These are phyloP conservation scores for Fusarium sp. DNA, from an alignment of 2,329 filamentous ascomycete species.

Conservation along the genomic window DNA sequence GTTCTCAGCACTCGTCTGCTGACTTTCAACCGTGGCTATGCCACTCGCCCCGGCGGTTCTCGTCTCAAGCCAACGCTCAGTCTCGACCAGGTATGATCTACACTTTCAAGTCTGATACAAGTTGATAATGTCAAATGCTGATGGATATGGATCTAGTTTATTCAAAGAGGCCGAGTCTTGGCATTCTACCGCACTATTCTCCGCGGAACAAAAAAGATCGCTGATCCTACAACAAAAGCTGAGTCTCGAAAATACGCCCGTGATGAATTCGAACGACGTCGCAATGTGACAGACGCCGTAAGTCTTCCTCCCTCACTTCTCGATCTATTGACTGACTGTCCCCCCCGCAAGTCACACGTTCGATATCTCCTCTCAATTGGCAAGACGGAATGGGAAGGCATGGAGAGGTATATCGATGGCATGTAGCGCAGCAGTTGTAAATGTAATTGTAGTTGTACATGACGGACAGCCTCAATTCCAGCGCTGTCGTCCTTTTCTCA, in stretches of 20 bases:
- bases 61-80: conserved; percentile 57
- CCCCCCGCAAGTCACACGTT: conserved; percentile 62
- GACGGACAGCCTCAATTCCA: conserved; percentile 8
- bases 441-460: conserved; percentile 45
- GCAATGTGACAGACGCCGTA: conserved; percentile 66
- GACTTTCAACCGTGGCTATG: conserved; percentile 49
- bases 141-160: conserved; percentile 58
- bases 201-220: conserved; percentile 64
- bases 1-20: conserved; percentile 41
- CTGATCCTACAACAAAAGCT: conserved; percentile 60
- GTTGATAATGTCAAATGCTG: conserved; percentile 1
- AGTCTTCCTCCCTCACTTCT: conserved; percentile 38
- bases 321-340: conserved; percentile 11
- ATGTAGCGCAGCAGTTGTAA: conserved; percentile 50
- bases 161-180: conserved; percentile 66
- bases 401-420: conserved; percentile 60
- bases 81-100: conserved; percentile 65
- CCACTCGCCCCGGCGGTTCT: conserved; percentile 46
- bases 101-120: not conserved
- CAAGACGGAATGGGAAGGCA: conserved; percentile 73
- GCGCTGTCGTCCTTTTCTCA: conserved; percentile 3
- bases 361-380: conserved; percentile 72
- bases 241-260: conserved; percentile 68
- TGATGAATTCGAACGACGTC: conserved; percentile 70
- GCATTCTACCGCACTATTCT: conserved; percentile 69